Conservation (phyloP, 1,284 basidiomycete species). For the Sporisorium exsertum region DNA sequence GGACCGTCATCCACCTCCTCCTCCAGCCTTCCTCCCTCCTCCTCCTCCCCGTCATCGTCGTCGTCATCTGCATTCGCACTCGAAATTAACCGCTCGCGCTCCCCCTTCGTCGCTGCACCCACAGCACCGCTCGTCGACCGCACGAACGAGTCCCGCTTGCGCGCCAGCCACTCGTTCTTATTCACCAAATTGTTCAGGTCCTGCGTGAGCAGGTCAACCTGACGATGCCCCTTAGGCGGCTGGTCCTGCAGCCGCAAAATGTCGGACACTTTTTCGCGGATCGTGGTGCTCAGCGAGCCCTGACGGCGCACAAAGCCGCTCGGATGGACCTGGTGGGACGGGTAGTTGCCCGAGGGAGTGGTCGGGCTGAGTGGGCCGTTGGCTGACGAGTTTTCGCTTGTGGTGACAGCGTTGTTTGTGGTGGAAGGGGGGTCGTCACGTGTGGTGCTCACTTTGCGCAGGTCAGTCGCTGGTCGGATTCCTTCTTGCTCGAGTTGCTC, state of each 20-base stretch:
- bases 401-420: not conserved
- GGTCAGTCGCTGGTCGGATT: constrained; percentile 32
- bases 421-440: constrained; percentile 1
- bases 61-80: not conserved
- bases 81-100: constrained; percentile 21
- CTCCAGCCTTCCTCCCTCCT: not conserved
- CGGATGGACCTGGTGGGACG: constrained; percentile 12
- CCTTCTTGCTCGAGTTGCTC: constrained; percentile 43
- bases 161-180: constrained; percentile 55
- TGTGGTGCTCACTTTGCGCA: constrained; percentile 28
- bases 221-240: constrained; percentile 48
- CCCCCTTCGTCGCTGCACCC: constrained; percentile 7
- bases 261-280: constrained; percentile 51
- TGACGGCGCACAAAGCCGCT: constrained; percentile 37
- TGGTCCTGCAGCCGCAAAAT: constrained; percentile 47
- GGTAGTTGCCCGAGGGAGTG: constrained; percentile 27
- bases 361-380: constrained; percentile 30
- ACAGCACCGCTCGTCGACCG: constrained; percentile 11
- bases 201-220: constrained; percentile 51
- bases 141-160: constrained; percentile 39
- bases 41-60: constrained; percentile 14
- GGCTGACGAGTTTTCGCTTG: constrained; percentile 17
- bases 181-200: constrained; percentile 52
- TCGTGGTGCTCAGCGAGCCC: constrained; percentile 36
- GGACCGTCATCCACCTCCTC: constrained; percentile 30